These are phyloP conservation scores for Pelargonium myrrhifolium DNA, from an alignment of 441 rosid genomes.

Conservation along the genomic window DNA sequence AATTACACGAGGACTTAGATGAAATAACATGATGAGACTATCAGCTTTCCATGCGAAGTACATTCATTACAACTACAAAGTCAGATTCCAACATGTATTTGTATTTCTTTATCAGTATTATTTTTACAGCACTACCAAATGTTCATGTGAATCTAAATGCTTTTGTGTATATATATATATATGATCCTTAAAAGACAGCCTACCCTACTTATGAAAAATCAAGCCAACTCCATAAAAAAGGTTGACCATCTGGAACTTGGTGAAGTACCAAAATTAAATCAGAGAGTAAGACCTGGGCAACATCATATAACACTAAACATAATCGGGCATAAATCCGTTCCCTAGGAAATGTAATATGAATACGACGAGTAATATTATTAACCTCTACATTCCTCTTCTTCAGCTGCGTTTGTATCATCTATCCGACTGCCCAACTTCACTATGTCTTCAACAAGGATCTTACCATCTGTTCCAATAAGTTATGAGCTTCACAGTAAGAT, in stretches of 20 bases:
- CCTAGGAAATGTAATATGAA: too few relatives aligned
- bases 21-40: too few relatives aligned
- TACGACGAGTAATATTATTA: not conserved
- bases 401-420: slow-evolving; percentile 40
- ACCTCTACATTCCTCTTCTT: slow-evolving; percentile 26
- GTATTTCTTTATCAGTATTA: not conserved
- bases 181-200: not conserved
- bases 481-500: not conserved
- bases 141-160: not conserved
- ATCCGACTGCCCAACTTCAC: slow-evolving; percentile 59
- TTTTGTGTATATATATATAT: not conserved
- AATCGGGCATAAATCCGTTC: not conserved
- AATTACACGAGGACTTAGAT: too few relatives aligned
- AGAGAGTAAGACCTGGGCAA: not conserved
- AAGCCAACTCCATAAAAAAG: not conserved
- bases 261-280: not conserved
- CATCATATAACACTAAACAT: not conserved
- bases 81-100: not conserved
- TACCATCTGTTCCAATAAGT: slow-evolving; percentile 53
- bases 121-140: not conserved
- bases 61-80: not conserved
- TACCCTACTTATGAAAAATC: not conserved
- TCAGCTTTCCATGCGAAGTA: not conserved
- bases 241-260: not conserved
- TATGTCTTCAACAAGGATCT: slow-evolving; percentile 85